Evolutionary conservation across 169 alveolate species (phyloP).

Genomic region (Plasmodium inui): DNA sequence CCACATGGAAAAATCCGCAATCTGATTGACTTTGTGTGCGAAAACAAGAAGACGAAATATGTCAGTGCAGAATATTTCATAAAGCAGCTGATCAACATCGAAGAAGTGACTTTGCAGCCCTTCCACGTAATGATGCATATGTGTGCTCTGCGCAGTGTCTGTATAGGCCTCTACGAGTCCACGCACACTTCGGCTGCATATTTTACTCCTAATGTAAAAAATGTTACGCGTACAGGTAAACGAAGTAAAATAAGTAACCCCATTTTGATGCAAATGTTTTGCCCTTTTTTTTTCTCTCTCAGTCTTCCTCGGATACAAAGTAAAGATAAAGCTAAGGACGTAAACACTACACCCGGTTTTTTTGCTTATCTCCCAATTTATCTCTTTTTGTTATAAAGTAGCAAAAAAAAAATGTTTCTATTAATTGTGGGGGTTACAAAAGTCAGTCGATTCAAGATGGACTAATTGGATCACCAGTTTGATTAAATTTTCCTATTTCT

Average conservation of each 20-base stretch:
- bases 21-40: slow-evolving; percentile 72
- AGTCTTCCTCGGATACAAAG: slow-evolving; percentile 52
- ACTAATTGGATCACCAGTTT: background rate
- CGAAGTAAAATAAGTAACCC: background rate
- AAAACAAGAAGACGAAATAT: slow-evolving; percentile 67
- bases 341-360: background rate
- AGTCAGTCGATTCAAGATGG: background rate
- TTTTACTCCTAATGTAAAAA: background rate
- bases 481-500: background rate
- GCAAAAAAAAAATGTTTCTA: slow-evolving; percentile 13
- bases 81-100: slow-evolving; percentile 71
- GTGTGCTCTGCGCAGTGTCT: background rate
- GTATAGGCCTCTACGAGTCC: background rate
- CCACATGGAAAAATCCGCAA: slow-evolving; percentile 74
- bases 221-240: background rate
- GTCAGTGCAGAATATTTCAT: slow-evolving; percentile 76
- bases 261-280: background rate
- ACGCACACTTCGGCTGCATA: background rate
- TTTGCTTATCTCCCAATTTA: slow-evolving; percentile 5
- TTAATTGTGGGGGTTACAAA: background rate
- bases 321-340: slow-evolving; percentile 9
- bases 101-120: slow-evolving; percentile 74
- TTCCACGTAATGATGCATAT: slow-evolving; percentile 34
- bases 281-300: background rate
- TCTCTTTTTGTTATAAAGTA: slow-evolving; percentile 8